phyloP scores from a whole-genome alignment of 495 filamentous ascomycete genomes.

The Neurospora discreta region DNA sequence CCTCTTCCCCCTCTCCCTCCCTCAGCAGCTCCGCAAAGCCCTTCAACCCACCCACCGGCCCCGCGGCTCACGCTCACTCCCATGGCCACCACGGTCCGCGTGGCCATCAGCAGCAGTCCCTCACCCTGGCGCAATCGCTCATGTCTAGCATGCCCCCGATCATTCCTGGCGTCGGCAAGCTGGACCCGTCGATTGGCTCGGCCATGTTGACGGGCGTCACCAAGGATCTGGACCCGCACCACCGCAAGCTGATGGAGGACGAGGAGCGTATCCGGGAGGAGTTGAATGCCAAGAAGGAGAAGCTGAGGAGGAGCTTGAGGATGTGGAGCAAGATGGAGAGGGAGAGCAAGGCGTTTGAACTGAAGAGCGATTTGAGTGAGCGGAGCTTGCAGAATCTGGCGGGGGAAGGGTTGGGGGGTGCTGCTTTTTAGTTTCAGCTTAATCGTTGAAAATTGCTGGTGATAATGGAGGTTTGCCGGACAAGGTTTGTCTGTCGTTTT shows the following conservation, averaged over 20 bases:
- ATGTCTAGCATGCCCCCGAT: slow-evolving; percentile 30
- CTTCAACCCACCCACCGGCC: slow-evolving; percentile 41
- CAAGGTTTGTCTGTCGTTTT: neutral
- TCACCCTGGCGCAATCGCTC: slow-evolving; percentile 29
- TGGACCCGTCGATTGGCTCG: slow-evolving; percentile 20
- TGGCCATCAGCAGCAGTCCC: slow-evolving; percentile 1
- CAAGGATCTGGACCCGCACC: slow-evolving; percentile 29
- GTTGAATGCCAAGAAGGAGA: slow-evolving; percentile 33
- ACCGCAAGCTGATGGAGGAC: slow-evolving; percentile 29
- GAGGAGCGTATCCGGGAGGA: slow-evolving; percentile 36
- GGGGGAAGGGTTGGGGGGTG: slow-evolving; percentile 31
- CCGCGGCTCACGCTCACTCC: slow-evolving; percentile 22
- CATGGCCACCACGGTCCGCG: slow-evolving; percentile 9
- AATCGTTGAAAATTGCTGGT: too few species aligned
- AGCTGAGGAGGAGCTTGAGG: slow-evolving; percentile 28
- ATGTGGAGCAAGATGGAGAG: slow-evolving; percentile 32
- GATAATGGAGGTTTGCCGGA: neutral
- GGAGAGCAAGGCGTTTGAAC: slow-evolving; percentile 32
- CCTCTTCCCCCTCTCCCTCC: slow-evolving; percentile 12
- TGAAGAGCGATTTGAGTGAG: slow-evolving; percentile 35
- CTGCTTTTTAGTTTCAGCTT: slow-evolving; percentile 33
- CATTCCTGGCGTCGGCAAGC: slow-evolving; percentile 29
- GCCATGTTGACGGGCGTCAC: slow-evolving; percentile 23
- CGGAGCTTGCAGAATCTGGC: slow-evolving; percentile 31
- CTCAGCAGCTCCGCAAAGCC: slow-evolving; percentile 20